A percentile compares a stretch with the other conserved stretches of the same genome.
Conservation (phyloP, 139 green algal genomes). For the Volvox reticuliferus region DNA sequence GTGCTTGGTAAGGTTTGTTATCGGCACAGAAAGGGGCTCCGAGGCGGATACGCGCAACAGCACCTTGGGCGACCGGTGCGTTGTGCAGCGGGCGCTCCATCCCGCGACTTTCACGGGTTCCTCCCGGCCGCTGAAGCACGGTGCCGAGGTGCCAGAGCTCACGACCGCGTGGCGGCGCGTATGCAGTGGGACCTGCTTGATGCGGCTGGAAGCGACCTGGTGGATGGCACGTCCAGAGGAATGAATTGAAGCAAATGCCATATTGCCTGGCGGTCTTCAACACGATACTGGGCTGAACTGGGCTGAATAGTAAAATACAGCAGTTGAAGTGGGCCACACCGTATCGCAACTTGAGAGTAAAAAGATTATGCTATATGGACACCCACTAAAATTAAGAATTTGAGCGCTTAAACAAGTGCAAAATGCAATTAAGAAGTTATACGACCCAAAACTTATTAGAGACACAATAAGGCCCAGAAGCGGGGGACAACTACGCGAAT, state of each 20-base stretch:
- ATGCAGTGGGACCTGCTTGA: neutral
- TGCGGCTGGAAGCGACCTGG: neutral
- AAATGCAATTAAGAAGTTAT: no score
- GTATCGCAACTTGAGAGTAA: no score
- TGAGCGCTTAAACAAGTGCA: no score
- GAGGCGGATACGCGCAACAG: neutral
- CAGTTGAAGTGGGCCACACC: no score
- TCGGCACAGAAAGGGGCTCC: neutral
- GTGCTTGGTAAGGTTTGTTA: conserved; percentile 6
- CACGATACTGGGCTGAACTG: no score
- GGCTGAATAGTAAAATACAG: no score
- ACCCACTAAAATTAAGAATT: no score
- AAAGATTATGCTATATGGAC: no score
- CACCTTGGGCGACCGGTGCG: neutral
- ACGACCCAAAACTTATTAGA: no score
- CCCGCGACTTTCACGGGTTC: neutral
- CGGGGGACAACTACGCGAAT: no score
- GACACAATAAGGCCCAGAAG: no score
- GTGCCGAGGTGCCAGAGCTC: neutral
- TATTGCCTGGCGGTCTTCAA: neutral
- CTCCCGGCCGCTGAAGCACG: conserved; percentile 17
- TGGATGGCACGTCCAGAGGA: neutral
- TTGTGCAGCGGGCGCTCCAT: neutral
- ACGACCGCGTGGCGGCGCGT: neutral
- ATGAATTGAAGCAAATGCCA: neutral